Evolutionary conservation across 305 asterid species (phyloP), one percentile per base, ranked within the genome.

Genomic region (Fraxinus angustifolia): DNA sequence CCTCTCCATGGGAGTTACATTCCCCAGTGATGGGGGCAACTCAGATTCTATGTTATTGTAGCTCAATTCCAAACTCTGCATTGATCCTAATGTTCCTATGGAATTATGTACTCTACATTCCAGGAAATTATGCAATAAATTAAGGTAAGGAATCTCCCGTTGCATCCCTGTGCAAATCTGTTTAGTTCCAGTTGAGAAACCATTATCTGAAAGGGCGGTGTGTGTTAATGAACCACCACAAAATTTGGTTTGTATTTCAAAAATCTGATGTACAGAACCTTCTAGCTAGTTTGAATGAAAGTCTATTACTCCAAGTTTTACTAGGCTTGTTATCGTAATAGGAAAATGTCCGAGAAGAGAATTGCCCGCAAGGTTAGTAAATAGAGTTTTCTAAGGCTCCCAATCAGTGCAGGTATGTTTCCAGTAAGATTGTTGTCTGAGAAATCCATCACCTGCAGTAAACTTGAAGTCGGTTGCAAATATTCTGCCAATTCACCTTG

Each of bases 41-140:
- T 78, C 70, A 6, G 89, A 87, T 23, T 79, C 78, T 42, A 91
- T 60, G 81, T 79, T 34, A 17, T 90, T 90, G 82, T 81, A 72
- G 89, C 96, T 92, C 89, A 92, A 77, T 84, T 90, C 96, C 85
- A 88, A 79, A 8, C 60, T 85, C 85, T 80, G 7, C 84, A 91
- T 19, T n/a, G 78, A 70, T n/a, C 30, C 77, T n/a, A 90, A 68
- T 62, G 79, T 75, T 82, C 86, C 92, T 0, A 89, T 30, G 0
- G 91, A 83, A 68, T 78, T 82, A 80, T 92, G 94, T 76, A 90
- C 42, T 53, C 76, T 80, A 14, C 90, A 92, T 65, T 62, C 75
- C 14, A 89, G 82, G 21, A 60, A 28, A 48, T 89, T 91, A 48
- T 26, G 84, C 1, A 93, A 91, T 75, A 91, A 45, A 78, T 91